Evolutionary conservation across 371 early-diverging fungal genomes (phyloP).

Genomic region (Apophysomyces elegans): DNA sequence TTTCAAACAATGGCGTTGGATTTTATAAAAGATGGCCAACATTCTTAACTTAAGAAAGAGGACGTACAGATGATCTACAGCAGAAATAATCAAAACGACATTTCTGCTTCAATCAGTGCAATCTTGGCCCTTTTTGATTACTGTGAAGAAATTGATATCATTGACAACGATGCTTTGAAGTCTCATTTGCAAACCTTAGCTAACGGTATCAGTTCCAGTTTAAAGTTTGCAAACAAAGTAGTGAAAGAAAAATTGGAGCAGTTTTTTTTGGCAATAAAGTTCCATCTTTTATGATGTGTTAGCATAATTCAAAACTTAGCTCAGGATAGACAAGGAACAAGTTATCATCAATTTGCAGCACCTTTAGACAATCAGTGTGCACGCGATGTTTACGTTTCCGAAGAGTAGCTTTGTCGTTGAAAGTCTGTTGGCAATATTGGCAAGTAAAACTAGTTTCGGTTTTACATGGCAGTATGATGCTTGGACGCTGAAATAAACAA

Average conservation of each 20-base stretch:
- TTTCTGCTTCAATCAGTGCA: not conserved
- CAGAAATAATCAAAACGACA: not conserved
- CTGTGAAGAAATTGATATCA: not conserved
- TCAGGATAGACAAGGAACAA: not conserved
- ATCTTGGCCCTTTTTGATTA: not conserved
- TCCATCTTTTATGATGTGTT: not conserved
- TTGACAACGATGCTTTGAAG: not conserved
- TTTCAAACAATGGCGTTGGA: not conserved
- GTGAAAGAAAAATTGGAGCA: not conserved
- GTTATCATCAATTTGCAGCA: not conserved
- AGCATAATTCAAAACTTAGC: not conserved
- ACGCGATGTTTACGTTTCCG: not conserved
- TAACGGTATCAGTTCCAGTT: not conserved
- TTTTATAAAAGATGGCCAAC: not conserved
- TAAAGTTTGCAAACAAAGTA: conserved; percentile 1
- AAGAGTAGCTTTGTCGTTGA: conserved; percentile 3
- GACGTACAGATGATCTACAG: not conserved
- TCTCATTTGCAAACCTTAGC: not conserved
- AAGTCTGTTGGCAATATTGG: no score
- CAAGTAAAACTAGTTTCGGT: no score
- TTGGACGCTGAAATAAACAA: no score
- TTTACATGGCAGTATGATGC: no score
- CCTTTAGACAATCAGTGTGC: not conserved
- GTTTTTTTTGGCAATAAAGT: not conserved
- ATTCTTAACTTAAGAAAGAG: not conserved